phyloP scores from a whole-genome alignment of 2,329 filamentous ascomycete species.

The Pseudogymnoascus verrucosus region DNA sequence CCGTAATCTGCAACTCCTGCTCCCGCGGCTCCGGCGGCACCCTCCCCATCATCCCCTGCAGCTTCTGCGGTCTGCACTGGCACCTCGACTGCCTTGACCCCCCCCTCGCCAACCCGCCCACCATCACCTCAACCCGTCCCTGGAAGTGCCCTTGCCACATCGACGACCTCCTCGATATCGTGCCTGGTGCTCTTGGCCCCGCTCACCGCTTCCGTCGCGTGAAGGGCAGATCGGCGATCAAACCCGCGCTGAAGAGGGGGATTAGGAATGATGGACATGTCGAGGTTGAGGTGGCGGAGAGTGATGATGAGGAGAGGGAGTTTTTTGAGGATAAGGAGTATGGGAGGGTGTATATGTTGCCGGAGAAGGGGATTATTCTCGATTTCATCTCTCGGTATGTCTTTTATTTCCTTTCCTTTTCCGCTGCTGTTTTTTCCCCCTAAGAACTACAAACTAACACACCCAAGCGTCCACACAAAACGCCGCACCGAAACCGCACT shows the following conservation, averaged over 20 bases:
- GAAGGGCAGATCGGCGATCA: constrained; percentile 45
- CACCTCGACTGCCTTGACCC: constrained; percentile 89
- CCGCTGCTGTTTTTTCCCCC: too few species aligned
- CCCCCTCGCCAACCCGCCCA: constrained; percentile 70
- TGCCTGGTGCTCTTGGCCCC: constrained; percentile 48
- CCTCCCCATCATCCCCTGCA: constrained; percentile 72
- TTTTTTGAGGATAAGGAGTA: constrained; percentile 53
- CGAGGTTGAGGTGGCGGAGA: constrained; percentile 55
- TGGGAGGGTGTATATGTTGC: constrained; percentile 57
- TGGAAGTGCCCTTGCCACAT: constrained; percentile 89
- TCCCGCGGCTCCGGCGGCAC: constrained; percentile 51
- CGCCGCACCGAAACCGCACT: constrained; percentile 6
- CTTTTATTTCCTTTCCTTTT: neutral
- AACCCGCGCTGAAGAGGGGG: constrained; percentile 52
- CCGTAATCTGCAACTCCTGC: constrained; percentile 72
- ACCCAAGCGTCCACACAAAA: constrained; percentile 14
- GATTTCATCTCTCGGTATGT: constrained; percentile 63
- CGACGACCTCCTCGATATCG: constrained; percentile 60
- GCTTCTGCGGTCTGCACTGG: constrained; percentile 74
- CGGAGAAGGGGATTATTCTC: constrained; percentile 55
- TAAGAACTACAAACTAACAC: too few species aligned
- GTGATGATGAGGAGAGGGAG: constrained; percentile 42
- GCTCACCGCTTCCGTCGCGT: constrained; percentile 55
- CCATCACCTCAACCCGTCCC: constrained; percentile 48
- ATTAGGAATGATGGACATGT: constrained; percentile 64